Percentiles rank a stretch among this genome's conserved stretches.
These are phyloP conservation scores for Trichoderma afroharzianum DNA, from an alignment of 2,329 filamentous ascomycete species.

Conservation along the genomic window DNA sequence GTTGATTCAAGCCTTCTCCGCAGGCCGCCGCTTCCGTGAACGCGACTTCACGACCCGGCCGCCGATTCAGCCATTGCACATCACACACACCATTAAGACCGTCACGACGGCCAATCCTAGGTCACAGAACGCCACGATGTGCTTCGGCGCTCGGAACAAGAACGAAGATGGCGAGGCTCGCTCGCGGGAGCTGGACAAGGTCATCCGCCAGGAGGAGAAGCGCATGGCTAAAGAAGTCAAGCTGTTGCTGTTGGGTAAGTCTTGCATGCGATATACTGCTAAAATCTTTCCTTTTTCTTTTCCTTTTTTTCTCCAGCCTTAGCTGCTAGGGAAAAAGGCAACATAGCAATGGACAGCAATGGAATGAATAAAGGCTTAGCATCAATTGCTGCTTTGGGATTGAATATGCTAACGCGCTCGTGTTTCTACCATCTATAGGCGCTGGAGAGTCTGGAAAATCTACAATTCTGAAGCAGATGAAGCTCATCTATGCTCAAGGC, in stretches of 20 bases:
- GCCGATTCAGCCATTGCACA: background rate
- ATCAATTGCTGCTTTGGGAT: conserved; percentile 68
- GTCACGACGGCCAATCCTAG: background rate
- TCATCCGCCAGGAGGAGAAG: conserved; percentile 85
- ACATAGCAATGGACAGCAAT: background rate
- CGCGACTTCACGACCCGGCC: background rate
- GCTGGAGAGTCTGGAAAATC: conserved; percentile 95
- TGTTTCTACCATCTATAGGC: conserved; percentile 53
- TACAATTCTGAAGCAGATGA: conserved; percentile 99
- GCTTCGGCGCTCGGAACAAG: conserved; percentile 57
- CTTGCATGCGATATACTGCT: background rate
- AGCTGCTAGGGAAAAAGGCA: too few relatives aligned
- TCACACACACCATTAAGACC: background rate
- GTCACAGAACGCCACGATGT: conserved; percentile 45
- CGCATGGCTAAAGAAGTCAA: conserved; percentile 84
- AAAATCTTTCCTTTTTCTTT: background rate
- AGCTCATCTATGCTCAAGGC: conserved; percentile 98
- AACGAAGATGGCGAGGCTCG: conserved; percentile 48
- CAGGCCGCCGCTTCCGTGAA: background rate
- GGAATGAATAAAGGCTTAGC: background rate
- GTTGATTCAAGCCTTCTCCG: background rate
- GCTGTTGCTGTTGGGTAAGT: conserved; percentile 79
- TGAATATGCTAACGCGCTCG: conserved; percentile 49
- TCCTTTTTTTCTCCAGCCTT: background rate
- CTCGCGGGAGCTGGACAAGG: conserved; percentile 78